Conservation (phyloP, 768 basidiomycete species). For the Daedalea quercina region DNA sequence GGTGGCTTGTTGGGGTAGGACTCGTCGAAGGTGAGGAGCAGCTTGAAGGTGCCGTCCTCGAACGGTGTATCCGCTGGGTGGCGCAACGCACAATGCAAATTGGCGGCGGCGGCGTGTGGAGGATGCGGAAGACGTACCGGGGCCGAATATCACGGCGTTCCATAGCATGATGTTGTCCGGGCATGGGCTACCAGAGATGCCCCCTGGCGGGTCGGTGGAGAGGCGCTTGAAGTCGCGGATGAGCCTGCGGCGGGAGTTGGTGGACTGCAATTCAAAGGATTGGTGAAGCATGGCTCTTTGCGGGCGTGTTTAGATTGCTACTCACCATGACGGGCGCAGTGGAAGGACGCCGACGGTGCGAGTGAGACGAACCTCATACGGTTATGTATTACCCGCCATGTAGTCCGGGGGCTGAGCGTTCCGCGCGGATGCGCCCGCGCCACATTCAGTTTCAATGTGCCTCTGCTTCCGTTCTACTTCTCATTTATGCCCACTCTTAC, state of each 20-base stretch:
- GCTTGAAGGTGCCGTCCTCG: conserved; percentile 98
- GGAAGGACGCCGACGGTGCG: too few species aligned
- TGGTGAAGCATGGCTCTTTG: too few species aligned
- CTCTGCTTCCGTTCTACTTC: too few species aligned
- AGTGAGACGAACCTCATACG: too few species aligned
- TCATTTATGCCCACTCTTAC: too few species aligned
- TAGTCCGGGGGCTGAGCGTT: too few species aligned
- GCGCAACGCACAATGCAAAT: background rate
- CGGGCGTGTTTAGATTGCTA: too few species aligned
- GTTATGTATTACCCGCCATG: too few species aligned
- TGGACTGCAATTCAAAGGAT: conserved; percentile 61
- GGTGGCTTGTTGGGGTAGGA: conserved; percentile 99
- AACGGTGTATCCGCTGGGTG: conserved; percentile 90
- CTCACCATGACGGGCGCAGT: too few species aligned
- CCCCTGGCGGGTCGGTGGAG: conserved; percentile 90
- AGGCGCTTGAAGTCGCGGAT: conserved; percentile 98
- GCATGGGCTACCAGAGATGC: conserved; percentile 95
- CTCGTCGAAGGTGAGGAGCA: conserved; percentile 92
- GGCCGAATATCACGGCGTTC: conserved; percentile 99
- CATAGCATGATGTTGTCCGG: conserved; percentile 99
- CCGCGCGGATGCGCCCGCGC: too few species aligned
- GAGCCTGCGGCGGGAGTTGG: conserved; percentile 89
- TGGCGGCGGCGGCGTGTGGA: background rate
- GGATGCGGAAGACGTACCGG: conserved; percentile 49
- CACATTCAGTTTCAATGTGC: too few species aligned